Evolutionary conservation across 2,329 filamentous ascomycete genomes (phyloP).

Genomic region (Epichloe scottii): DNA sequence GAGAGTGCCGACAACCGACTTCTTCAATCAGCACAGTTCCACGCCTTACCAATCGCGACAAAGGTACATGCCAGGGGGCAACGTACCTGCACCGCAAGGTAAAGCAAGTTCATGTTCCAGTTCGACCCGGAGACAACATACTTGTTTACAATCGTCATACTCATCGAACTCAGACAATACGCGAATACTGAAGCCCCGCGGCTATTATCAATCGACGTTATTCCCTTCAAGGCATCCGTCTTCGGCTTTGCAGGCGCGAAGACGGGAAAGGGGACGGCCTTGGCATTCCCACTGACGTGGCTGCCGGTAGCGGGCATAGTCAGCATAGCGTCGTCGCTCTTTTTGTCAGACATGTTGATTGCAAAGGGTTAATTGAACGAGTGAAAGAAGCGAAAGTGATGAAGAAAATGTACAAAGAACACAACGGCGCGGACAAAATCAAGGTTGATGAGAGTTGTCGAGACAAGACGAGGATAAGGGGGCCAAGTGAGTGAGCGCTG

Average conservation of each 20-base stretch:
- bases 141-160: conserved; percentile 99
- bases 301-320: not conserved
- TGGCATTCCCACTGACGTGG: not conserved
- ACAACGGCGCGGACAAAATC: not conserved
- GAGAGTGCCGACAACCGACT: conserved; percentile 81
- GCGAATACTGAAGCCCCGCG: conserved; percentile 69
- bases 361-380: not conserved
- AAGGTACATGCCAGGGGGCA: not conserved
- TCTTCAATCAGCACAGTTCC: not conserved
- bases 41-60: not conserved
- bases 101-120: conserved; percentile 96
- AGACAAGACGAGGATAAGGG: not conserved
- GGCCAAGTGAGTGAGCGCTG: not conserved
- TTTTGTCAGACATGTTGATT: conserved; percentile 5
- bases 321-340: conserved; percentile 3
- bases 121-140: conserved; percentile 82
- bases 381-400: not conserved
- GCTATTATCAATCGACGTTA: conserved; percentile 49
- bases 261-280: not conserved
- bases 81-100: conserved; percentile 80
- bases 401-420: not conserved
- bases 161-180: conserved; percentile 92
- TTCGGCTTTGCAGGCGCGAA: conserved; percentile 5
- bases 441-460: not conserved
- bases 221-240: conserved; percentile 3